Evolutionary conservation across 1,139 yeast genomes (phyloP).

Genomic region (Yamadazyma atmosphaerica): DNA sequence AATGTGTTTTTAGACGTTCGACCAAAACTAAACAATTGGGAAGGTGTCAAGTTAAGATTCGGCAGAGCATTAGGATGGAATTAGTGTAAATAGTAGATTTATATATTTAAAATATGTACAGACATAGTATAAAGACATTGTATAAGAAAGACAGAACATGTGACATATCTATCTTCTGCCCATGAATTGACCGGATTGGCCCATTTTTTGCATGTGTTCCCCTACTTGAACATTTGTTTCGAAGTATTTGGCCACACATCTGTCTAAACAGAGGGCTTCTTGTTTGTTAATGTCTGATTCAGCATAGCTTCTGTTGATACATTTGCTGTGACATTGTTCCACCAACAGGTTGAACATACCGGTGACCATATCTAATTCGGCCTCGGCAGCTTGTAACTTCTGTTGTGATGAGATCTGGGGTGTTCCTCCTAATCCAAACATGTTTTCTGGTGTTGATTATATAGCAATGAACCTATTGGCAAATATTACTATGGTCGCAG

Average conservation of each 20-base stretch:
- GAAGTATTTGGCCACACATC: conserved; percentile 96
- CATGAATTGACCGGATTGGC: conserved; percentile 56
- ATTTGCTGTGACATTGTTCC: conserved; percentile 86
- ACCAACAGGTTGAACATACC: conserved; percentile 91
- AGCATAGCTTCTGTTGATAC: conserved; percentile 65
- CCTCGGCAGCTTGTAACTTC: conserved; percentile 74
- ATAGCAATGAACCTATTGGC: conserved; percentile 25
- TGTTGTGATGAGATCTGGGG: conserved; percentile 75
- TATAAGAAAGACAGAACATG: too few relatives aligned
- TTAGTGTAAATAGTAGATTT: conserved; percentile 7
- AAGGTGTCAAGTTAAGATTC: conserved; percentile 74
- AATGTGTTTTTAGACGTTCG: conserved; percentile 84
- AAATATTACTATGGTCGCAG: too few relatives aligned
- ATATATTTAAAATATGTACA: conserved; percentile 3
- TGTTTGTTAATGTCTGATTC: conserved; percentile 81
- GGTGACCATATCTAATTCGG: conserved; percentile 94
- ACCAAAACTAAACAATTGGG: conserved; percentile 80
- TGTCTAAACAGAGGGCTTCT: conserved; percentile 90
- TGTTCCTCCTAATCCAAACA: conserved; percentile 85
- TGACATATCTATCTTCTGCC: conserved; percentile 37
- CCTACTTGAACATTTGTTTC: conserved; percentile 97
- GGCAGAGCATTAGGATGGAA: conserved; percentile 53
- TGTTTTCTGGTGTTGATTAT: conserved; percentile 12
- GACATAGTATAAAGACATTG: too few relatives aligned
- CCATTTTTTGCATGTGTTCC: conserved; percentile 80